Base-by-base conservation (phyloP, 257 asterid species). In the Solanum pennellii region DNA sequence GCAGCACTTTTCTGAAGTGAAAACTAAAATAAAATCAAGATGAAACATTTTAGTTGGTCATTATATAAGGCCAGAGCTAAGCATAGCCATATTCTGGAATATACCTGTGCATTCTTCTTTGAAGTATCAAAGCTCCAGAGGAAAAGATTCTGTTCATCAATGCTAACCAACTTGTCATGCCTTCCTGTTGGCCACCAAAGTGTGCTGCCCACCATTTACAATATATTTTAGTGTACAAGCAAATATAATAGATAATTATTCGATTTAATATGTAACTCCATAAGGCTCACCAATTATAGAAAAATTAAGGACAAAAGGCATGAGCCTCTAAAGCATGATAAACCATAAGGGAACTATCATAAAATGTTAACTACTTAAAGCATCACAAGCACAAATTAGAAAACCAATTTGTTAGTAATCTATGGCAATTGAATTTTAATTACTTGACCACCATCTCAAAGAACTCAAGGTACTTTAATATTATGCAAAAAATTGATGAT, bases 101-200 rank as follows among this genome's bases (percentile, higher is more conserved):
- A 86, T 93, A 97, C 99, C 98, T 93, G 99, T 87, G 99, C 98
- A 86, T 95, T 89, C 93, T 96, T 96, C 93, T 95, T 97, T 86
- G 98, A 92, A 82, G 95, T 91, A 88, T 96, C 98, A 75, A 97
- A 91, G 93, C 95, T 92, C 99, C 99, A 97, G 41, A 97, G 88
- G 37, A 93, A 89, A 88, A 97, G 94, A 92, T 93, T 94, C 86
- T 95, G 98, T 92, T 95, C 99, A 68, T 97, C 99, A 82, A 97
- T 91, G 84, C 97, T 94, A 88, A 96, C 92, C 88, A 97, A 88
- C 92, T 94, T 97, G 95, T 97, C 99, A 89, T 97, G 98, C 86
- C 94, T 96, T 93, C 98, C 99, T 16, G 97, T 92, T 39, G 99
- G 98, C 99, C 99, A 97, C 99, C 99, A 97, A 72, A 95, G 92